A percentile compares a stretch with the other conserved stretches of the same genome.
Evolutionary conservation across 352 stramenopile genomes (phyloP).

Genomic region (Phytophthora uliginosa): DNA sequence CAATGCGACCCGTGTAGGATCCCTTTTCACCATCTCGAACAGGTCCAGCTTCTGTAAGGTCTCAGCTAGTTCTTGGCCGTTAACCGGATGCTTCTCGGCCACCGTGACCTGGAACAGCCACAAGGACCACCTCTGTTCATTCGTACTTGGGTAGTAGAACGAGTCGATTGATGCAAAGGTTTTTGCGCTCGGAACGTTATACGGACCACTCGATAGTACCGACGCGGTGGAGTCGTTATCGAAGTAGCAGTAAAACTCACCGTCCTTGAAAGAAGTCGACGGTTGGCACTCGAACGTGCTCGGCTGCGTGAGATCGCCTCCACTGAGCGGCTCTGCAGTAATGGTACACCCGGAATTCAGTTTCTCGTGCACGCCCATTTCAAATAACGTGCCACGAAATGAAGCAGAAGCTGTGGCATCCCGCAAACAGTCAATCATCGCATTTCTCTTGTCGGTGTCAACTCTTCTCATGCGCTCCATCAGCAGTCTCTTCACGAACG

Average conservation of each 20-base stretch:
- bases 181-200: conserved; percentile 12
- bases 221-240: conserved; percentile 7
- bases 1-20: neutral
- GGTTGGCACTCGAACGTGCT: neutral
- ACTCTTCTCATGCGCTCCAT: neutral
- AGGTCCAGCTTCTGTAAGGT: neutral
- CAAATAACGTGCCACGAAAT: neutral
- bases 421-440: neutral
- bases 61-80: neutral
- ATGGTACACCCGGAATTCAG: neutral
- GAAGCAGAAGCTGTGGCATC: neutral
- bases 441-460: neutral
- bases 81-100: conserved; percentile 7
- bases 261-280: neutral
- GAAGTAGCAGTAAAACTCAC: neutral
- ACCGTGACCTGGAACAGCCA: conserved; percentile 18
- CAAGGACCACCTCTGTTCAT: neutral
- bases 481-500: neutral
- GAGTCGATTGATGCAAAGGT: conserved; percentile 19
- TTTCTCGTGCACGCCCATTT: neutral
- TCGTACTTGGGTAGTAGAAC: conserved; percentile 11
- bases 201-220: conserved; percentile 6
- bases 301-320: neutral
- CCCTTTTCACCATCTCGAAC: neutral
- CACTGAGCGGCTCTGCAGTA: neutral